phyloP scores from a whole-genome alignment of 495 filamentous ascomycete species.

The Penicillium fimorum region DNA sequence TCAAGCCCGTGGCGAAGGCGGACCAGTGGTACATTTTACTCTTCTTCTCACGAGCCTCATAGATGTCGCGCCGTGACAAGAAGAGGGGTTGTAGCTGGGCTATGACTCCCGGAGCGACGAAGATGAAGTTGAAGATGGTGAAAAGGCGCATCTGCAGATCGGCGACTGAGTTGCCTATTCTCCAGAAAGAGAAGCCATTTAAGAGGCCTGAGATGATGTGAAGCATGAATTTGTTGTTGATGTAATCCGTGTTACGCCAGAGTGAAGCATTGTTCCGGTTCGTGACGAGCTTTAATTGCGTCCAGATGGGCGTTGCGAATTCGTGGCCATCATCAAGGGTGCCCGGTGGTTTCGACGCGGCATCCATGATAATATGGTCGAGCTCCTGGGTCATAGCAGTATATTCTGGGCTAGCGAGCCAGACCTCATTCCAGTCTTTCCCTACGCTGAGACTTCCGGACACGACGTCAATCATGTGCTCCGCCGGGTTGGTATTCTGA shows the following conservation, averaged over 20 bases:
- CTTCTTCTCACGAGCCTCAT: constrained; percentile 49
- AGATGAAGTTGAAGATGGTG: constrained; percentile 47
- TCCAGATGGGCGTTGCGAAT: constrained; percentile 54
- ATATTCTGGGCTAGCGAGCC: constrained; percentile 55
- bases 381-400: constrained; percentile 52
- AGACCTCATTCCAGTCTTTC: constrained; percentile 62
- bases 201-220: constrained; percentile 29
- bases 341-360: constrained; percentile 26
- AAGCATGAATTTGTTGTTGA: constrained; percentile 55
- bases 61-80: constrained; percentile 48
- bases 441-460: constrained; percentile 28
- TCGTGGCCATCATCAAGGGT: constrained; percentile 38
- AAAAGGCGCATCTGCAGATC: constrained; percentile 31
- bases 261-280: constrained; percentile 57
- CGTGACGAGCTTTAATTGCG: constrained; percentile 54
- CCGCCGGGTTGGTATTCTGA: constrained; percentile 69
- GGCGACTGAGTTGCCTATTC: constrained; percentile 23
- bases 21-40: constrained; percentile 51
- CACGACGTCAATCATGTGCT: constrained; percentile 89
- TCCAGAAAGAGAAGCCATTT: constrained; percentile 40
- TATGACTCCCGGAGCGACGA: constrained; percentile 45
- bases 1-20: constrained; percentile 45
- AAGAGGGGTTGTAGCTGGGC: constrained; percentile 51
- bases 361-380: constrained; percentile 45
- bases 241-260: constrained; percentile 59